phyloP scores from a whole-genome alignment of 176 grass and related monocot species.

The Panicum miliaceum region DNA sequence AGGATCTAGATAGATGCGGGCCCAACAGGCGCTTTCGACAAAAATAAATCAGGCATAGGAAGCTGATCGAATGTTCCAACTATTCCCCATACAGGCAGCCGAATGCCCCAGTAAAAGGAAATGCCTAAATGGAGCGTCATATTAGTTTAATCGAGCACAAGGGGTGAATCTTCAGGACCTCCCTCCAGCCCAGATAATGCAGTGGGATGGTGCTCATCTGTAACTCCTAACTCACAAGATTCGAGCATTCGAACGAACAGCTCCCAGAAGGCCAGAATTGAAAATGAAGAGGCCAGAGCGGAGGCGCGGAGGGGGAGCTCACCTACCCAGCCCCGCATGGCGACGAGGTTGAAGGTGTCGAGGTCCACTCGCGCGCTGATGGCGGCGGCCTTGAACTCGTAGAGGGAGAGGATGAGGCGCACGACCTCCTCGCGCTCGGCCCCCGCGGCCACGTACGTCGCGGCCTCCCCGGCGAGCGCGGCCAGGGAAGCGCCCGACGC shows the following conservation, averaged over 20 bases:
- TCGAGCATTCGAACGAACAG: not conserved
- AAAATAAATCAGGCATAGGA: not conserved
- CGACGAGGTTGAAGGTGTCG: conserved; percentile 81
- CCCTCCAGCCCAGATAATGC: not conserved
- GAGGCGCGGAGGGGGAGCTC: conserved; percentile 5
- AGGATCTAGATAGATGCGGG: not conserved
- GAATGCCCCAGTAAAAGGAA: not conserved
- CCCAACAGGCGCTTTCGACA: not conserved
- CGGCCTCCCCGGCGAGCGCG: conserved; percentile 65
- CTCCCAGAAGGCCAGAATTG: not conserved
- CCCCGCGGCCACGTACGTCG: conserved; percentile 72
- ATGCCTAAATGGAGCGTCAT: not conserved
- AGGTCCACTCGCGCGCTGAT: conserved; percentile 79
- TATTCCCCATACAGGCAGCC: not conserved
- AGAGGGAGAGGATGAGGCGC: conserved; percentile 66
- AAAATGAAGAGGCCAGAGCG: not conserved
- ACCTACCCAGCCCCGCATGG: conserved; percentile 75
- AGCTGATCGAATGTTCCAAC: too few relatives aligned
- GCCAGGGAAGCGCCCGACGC: conserved; percentile 18
- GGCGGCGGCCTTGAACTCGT: conserved; percentile 60
- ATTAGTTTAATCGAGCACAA: not conserved
- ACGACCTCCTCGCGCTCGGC: conserved; percentile 66
- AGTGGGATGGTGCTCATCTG: not conserved
- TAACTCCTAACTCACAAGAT: not conserved
- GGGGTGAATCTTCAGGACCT: not conserved